Evolutionary conservation across 2,329 filamentous ascomycete species (phyloP), one percentile per base, ranked within the genome.

Genomic region (Seiridium cupressi): DNA sequence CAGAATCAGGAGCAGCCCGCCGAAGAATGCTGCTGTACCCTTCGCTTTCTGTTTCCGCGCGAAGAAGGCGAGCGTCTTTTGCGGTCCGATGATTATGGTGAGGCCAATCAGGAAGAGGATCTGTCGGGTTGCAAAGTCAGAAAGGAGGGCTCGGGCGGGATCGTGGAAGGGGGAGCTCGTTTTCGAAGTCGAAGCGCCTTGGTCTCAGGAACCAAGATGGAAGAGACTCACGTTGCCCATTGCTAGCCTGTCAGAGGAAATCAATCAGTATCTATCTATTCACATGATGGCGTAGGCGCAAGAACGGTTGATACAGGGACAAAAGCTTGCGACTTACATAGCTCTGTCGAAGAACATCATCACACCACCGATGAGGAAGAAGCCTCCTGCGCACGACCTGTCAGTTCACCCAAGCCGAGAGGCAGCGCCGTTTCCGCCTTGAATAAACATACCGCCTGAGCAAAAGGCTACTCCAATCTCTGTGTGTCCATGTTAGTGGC

Each of bases 381-480:
- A 89, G 66, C 91, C 92, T 76, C 94, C 94, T 96, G 74, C 47
- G 31, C 44, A 48, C 53, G 58, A 47, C 46, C 63, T 61, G 63
- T 71, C 66, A 66, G 70, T 36, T 57, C 35, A 26, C 18, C 18
- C 18, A 26, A 26, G 18, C 18, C 18, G 18, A 26, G 18, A 26
- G 18, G 18, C 18, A 26, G 18, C 18, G 18, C 18, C 18, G 18
- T 26, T 26, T 26, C 18, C 18, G 18, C 18, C 38, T 51, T 44
- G 18, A 9, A 9, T 2, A 68, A 76, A 89, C 91, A 68, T 89
- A 97, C 93, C 94, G 72, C 93, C 94, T 72, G 92, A 95, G 84
- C 95, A 98, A 82, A 99, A 99, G 74, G 93, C 92, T 64, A 97
- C 93, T 69, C 95, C 95, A 71, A 98, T 90, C 78, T 99, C 95